Base-by-base conservation (phyloP, 176 grass and related monocot genomes). In the Saccharum officinarum region DNA sequence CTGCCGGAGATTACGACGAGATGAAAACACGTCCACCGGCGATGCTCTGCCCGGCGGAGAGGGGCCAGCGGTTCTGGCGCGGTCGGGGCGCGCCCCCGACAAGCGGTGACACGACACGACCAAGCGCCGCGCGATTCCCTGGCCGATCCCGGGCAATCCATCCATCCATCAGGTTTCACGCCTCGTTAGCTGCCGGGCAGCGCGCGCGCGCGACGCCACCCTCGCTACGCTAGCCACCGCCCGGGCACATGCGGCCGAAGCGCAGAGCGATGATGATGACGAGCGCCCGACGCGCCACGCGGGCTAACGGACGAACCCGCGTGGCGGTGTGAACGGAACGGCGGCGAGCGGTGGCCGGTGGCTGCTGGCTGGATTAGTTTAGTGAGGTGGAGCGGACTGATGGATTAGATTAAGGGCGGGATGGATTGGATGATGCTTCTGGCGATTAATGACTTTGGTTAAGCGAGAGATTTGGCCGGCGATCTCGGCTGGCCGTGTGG, bases 361-460 rank as follows among this genome's bases (percentile, higher is more conserved):
- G 20, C 8, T 6, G 17, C 14, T 31, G 34, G 38, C 5, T 2
- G 33, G 61, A 84, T 64, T 28, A 64, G n/a, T 26, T 81, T 81
- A 70, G 6, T 20, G 61, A 31, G 20, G 18, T 52, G 44, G 25
- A 20, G 23, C 28, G 46, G 42, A 73, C 46, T 3, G 5, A 7
- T 1, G 31, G 30, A 62, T 70, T 68, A 84, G 72, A 82, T 71
- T 30, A 59, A 61, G 8, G 52, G 4, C 14, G 64, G 42, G 4
- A 6, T 55, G 57, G 57, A n/a, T 59, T 4, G 37, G n/a, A 18
- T 13, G 83, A 63, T 67, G 73, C 79, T 86, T 90, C 79, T 82
- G 61, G 83, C 18, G 70, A 37, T 46, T 73, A 86, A 73, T 28
- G 73, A 82, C 73, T 78, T 82, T 40, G 36, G 73, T 72, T 73